These are phyloP conservation scores for Boletus pseudopeckii DNA, from an alignment of 768 basidiomycete species.

Conservation along the genomic window DNA sequence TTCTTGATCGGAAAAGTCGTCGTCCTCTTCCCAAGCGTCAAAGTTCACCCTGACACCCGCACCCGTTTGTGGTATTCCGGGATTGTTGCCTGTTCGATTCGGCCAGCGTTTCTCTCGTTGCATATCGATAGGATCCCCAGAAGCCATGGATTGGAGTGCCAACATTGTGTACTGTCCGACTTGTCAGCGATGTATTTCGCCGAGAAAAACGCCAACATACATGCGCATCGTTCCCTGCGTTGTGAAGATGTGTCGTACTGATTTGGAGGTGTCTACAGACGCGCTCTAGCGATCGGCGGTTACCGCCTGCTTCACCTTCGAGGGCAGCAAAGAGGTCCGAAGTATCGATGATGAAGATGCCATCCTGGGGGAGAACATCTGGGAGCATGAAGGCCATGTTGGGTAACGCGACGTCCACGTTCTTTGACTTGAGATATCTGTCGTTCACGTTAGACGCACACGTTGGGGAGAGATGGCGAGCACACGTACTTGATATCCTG, in stretches of 20 bases:
- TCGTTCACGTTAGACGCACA: slow-evolving; percentile 1
- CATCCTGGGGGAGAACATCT: slow-evolving; percentile 46
- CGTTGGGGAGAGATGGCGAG: background rate
- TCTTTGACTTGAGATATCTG: slow-evolving; percentile 53
- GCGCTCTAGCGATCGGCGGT: slow-evolving; percentile 55
- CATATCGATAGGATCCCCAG: slow-evolving; percentile 66
- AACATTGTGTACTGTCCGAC: slow-evolving; percentile 63
- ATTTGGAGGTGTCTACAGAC: slow-evolving; percentile 64
- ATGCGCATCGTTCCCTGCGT: slow-evolving; percentile 84
- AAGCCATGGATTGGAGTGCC: slow-evolving; percentile 67
- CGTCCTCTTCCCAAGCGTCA: slow-evolving; percentile 56
- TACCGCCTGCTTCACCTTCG: slow-evolving; percentile 52
- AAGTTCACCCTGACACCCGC: slow-evolving; percentile 52
- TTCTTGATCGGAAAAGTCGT: slow-evolving; percentile 44
- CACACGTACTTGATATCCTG: slow-evolving; percentile 68
- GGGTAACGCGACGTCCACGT: slow-evolving; percentile 51
- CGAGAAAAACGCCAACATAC: slow-evolving; percentile 38
- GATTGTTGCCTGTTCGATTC: slow-evolving; percentile 39
- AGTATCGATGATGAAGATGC: slow-evolving; percentile 69
- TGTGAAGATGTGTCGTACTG: slow-evolving; percentile 58
- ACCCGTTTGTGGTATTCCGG: slow-evolving; percentile 21
- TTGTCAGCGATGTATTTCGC: background rate
- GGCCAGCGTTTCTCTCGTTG: slow-evolving; percentile 84
- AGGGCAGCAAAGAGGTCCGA: slow-evolving; percentile 72
- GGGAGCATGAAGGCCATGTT: slow-evolving; percentile 56